These are phyloP conservation scores for Alternaria infectoria DNA, from an alignment of 2,329 filamentous ascomycete genomes.

Conservation along the genomic window DNA sequence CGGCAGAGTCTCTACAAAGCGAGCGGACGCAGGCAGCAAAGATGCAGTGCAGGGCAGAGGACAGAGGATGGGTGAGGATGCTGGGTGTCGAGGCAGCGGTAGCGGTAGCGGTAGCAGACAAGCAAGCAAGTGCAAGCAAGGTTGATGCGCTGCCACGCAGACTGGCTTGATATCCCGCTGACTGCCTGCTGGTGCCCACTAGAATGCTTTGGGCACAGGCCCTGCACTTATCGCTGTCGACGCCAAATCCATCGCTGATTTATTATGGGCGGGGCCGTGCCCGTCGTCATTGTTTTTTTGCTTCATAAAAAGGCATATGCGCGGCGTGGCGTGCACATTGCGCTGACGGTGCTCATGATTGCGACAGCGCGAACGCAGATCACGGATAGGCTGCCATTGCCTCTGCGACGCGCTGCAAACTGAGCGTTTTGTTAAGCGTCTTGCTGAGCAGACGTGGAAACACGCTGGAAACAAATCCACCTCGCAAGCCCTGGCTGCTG, in stretches of 20 bases:
- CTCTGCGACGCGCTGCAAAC: neutral
- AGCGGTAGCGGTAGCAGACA: conserved; percentile 2
- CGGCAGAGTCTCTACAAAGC: conserved; percentile 22
- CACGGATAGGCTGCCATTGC: neutral
- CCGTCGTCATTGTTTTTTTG: conserved; percentile 29
- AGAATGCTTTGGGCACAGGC: conserved; percentile 22
- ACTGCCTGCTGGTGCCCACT: conserved; percentile 18
- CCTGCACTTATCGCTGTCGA: conserved; percentile 28
- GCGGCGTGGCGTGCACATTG: conserved; percentile 8
- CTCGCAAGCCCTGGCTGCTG: neutral
- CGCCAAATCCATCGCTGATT: conserved; percentile 24
- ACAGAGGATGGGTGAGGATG: conserved; percentile 3
- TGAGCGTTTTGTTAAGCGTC: neutral
- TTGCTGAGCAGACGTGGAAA: neutral
- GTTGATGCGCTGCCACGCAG: conserved; percentile 17
- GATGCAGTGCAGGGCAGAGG: conserved; percentile 4
- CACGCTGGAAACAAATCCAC: neutral
- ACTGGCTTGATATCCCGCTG: conserved; percentile 22
- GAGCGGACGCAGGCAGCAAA: conserved; percentile 29
- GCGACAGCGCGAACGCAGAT: neutral
- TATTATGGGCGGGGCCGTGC: conserved; percentile 30
- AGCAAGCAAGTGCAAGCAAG: neutral
- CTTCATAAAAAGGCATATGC: conserved; percentile 14
- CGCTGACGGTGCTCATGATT: neutral
- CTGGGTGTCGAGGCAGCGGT: neutral